Base-by-base conservation (phyloP, 192 early-diverging fungal genomes). In the Gaertneriomyces semiglobifer region DNA sequence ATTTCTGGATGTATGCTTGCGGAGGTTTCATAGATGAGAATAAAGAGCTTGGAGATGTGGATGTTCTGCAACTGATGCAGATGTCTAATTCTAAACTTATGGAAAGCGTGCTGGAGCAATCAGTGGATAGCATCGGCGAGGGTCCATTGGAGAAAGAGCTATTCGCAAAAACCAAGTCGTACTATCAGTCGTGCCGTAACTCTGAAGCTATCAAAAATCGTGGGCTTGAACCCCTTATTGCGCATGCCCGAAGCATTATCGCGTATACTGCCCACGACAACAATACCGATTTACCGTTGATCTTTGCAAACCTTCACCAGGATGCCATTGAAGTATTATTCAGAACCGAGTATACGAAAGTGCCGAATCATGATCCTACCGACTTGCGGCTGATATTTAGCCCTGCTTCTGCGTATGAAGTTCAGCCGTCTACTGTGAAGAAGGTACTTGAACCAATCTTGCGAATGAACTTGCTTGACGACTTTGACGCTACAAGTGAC, bases 1-100 rank as follows among this genome's bases (percentile, higher is more conserved):
- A 81, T 52, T 81, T 81, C 58, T 81, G 71, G 63, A 39, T 41
- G 39, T 69, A 76, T 53, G 53, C 76, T 14, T 81, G 79, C 60
- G 68, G 71, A 19, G 71, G 74, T 10, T 81, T 77, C 38, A 40
- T 44, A 4, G 48, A 74, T 18, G 20, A 47, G 16, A 74, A 77
- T 59, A 33, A 19, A 9, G 42, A 62, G n/a, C 33, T 66, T 14
- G 25, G 10, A 10, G 43, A 67, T 9, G 65, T 53, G 12, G 64
- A 74, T 47, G 64, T 76, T 6, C 63, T 79, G 11, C 53, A 53
- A 41, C 43, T 79, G 33, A 79, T 79, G 78, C 25, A 58, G 14
- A 38, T 53, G 48, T 64, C 62, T 11, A 75, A 71, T 55, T 51
- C 63, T 11, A 60, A 72, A 7, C 51, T 79, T 45, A 74, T 79